Conservation (phyloP, 169 alveolate species). For the Eimeria falciformis region DNA sequence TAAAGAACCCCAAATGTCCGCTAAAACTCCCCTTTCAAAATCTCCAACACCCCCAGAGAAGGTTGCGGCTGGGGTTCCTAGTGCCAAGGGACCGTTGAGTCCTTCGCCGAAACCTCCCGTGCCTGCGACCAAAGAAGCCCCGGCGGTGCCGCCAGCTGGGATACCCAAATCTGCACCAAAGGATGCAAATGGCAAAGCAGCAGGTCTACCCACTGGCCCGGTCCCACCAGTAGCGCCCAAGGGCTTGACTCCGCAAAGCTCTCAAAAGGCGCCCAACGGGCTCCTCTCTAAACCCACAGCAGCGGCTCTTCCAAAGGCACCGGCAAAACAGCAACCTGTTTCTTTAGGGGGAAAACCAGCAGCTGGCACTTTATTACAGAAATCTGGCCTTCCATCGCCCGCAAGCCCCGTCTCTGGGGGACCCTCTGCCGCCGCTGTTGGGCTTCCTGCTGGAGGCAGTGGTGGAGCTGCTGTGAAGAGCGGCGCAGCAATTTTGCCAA, state of each 20-base stretch:
- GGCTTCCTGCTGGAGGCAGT: neutral
- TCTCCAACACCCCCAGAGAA: constrained; percentile 7
- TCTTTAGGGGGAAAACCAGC: neutral
- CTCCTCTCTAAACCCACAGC: neutral
- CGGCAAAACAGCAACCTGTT: neutral
- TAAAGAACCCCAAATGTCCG: neutral
- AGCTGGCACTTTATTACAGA: too few relatives aligned
- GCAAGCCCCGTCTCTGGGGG: neutral
- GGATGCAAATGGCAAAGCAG: neutral
- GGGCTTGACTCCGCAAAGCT: neutral
- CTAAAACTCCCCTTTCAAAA: neutral
- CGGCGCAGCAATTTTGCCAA: neutral
- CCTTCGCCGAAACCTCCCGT: neutral
- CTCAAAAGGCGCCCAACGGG: neutral
- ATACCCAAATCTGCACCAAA: neutral
- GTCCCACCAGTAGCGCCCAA: neutral
- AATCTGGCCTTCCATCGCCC: neutral
- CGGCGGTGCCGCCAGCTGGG: neutral
- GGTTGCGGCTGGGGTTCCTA: neutral
- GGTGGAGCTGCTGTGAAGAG: neutral
- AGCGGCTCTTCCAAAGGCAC: neutral
- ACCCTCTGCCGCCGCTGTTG: neutral
- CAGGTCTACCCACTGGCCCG: neutral
- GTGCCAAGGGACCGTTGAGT: neutral
- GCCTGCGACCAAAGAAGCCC: constrained; percentile 21